Percentiles rank a stretch among this genome's conserved stretches.
phyloP scores from a whole-genome alignment of 345 rosid genomes.

The Cardamine occulta region DNA sequence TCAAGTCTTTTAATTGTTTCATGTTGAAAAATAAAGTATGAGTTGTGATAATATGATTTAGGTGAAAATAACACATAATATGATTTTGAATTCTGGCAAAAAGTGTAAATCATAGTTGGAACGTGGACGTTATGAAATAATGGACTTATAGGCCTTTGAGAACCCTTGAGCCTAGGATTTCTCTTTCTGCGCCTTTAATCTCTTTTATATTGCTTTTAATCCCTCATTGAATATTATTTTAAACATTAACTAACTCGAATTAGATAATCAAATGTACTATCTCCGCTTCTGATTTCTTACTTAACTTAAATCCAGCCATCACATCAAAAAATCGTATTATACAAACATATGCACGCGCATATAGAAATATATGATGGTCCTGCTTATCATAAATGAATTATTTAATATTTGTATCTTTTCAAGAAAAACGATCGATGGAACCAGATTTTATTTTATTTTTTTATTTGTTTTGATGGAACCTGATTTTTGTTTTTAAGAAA shows the following conservation, averaged over 20 bases:
- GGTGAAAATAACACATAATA: neutral
- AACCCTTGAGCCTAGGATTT: slow-evolving; percentile 42
- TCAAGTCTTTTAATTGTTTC: neutral
- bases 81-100: slow-evolving; percentile 28
- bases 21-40: neutral
- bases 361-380: slow-evolving; percentile 6
- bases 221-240: neutral
- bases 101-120: slow-evolving; percentile 36
- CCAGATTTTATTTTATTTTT: neutral
- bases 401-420: slow-evolving; percentile 13
- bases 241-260: slow-evolving; percentile 17
- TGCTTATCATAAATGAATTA: neutral
- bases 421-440: slow-evolving; percentile 18
- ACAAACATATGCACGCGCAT: slow-evolving; percentile 30
- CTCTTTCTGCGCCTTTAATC: slow-evolving; percentile 43
- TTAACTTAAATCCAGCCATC: slow-evolving; percentile 26
- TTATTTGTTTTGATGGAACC: neutral
- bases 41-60: neutral
- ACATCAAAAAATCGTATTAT: slow-evolving; percentile 28
- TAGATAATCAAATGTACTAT: slow-evolving; percentile 9
- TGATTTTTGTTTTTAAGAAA: neutral
- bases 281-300: slow-evolving; percentile 21
- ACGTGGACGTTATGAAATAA: slow-evolving; percentile 25
- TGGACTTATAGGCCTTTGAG: slow-evolving; percentile 35
- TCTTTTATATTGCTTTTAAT: slow-evolving; percentile 23